Evolutionary conservation across 768 basidiomycete species (phyloP), one percentile per base, ranked within the genome.

Genomic region (Leccinum subgranulosum): DNA sequence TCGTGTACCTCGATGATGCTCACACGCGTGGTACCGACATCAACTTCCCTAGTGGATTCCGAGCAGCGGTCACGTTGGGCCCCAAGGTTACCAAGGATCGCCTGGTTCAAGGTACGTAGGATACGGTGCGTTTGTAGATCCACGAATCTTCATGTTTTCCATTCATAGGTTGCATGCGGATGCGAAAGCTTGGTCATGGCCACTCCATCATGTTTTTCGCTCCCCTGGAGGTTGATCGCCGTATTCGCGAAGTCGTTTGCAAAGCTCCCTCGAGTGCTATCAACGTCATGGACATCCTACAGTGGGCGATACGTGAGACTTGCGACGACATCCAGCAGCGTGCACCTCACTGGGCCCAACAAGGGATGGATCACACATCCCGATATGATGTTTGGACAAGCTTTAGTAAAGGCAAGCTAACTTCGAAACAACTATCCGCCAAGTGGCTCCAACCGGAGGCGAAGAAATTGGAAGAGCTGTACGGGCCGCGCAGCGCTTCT

Each of bases 191-290:
- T 1, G 81, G 81, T 12, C 63, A 68, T 10, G 77, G 76, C 0
- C 81, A 82, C 54, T 77, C 80, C 2, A 63, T 81, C n/a, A 66
- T 77, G 54, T 81, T 82, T 61, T 77, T 79, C 48, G 80, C 77
- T 10, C 74, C 81, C 7, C 61, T 65, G 0, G 79, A 80, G 47
- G 69, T 80, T 4, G 74, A 77, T 52, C 60, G 60, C 10, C 51
- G 58, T 1, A 78, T 82, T 53, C 74, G 75, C n/a, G 46, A 57
- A 5, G 55, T 69, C 6, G 56, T 59, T 25, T 28, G 27, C 17
- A 72, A 68, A 17, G 17, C 1, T 8, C 3, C 46, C 39, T 36
- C 1, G 4, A 43, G 61, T 10, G 3, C 0, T 4, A 41, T 64
- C 17, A n/a, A 54, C 3, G 57, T 73, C 6, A 33, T 51, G 28